phyloP scores from a whole-genome alignment of 306 rosid species.

The Arachis stenosperma region DNA sequence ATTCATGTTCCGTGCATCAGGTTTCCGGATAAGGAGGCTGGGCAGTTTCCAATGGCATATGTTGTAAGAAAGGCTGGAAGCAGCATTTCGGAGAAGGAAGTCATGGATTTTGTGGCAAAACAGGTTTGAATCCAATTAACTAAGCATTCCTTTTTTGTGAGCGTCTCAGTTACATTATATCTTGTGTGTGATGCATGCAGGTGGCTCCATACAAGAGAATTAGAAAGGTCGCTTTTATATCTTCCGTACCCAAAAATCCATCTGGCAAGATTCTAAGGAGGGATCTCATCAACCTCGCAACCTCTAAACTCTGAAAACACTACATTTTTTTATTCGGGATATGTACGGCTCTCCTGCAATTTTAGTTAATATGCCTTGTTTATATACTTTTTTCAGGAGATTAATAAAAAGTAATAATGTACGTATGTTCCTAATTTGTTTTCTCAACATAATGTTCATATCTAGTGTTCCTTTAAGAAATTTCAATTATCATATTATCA shows the following conservation, averaged over 20 bases:
- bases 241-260: slow-evolving; percentile 82
- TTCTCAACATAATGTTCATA: neutral
- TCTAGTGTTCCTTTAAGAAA: neutral
- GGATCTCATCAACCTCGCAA: slow-evolving; percentile 84
- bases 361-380: neutral
- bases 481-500: neutral
- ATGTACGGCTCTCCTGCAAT: neutral
- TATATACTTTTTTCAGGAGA: neutral
- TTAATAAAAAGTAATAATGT: neutral
- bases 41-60: slow-evolving; percentile 88
- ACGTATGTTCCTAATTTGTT: neutral
- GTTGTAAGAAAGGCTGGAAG: slow-evolving; percentile 72
- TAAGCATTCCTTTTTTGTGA: neutral
- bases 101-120: slow-evolving; percentile 71
- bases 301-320: slow-evolving; percentile 64
- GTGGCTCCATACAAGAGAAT: slow-evolving; percentile 93
- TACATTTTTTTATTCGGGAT: neutral
- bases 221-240: slow-evolving; percentile 76
- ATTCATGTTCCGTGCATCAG: slow-evolving; percentile 40
- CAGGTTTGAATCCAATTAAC: slow-evolving; percentile 54
- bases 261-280: slow-evolving; percentile 96
- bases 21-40: slow-evolving; percentile 82
- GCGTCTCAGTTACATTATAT: neutral
- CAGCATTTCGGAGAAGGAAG: slow-evolving; percentile 53
- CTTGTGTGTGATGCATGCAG: slow-evolving; percentile 38